Percentiles rank a stretch among this genome's conserved stretches.
Evolutionary conservation across 2,329 filamentous ascomycete genomes (phyloP).

Genomic region (Colletotrichum ledebouriae): DNA sequence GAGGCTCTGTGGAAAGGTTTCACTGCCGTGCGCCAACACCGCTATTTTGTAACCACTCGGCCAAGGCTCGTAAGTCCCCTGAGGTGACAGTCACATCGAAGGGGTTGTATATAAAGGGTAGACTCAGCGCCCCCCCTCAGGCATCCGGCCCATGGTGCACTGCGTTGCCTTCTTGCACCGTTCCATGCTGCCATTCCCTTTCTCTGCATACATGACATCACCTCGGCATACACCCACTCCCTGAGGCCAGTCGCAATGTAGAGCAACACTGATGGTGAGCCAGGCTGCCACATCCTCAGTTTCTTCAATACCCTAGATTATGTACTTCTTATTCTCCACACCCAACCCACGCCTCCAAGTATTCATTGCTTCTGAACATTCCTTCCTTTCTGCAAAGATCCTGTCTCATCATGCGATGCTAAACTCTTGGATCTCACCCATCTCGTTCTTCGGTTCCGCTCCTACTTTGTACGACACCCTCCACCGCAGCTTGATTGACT

Average conservation of each 20-base stretch:
- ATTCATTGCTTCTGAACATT: conserved; percentile 11
- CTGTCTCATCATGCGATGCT: conserved; percentile 71
- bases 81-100: too few species aligned
- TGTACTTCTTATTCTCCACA: conserved; percentile 16
- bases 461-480: conserved; percentile 84
- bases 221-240: neutral
- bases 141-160: neutral
- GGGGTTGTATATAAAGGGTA: conserved; percentile 15
- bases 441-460: conserved; percentile 77
- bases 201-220: neutral
- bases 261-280: neutral
- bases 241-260: neutral
- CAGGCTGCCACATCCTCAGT: conserved; percentile 4
- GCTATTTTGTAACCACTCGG: conserved; percentile 15
- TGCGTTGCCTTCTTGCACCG: neutral
- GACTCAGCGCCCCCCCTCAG: neutral
- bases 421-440: conserved; percentile 86
- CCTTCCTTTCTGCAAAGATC: too few species aligned
- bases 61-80: conserved; percentile 2
- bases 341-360: neutral
- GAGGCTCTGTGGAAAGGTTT: conserved; percentile 7
- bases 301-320: conserved; percentile 27
- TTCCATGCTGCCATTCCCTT: neutral
- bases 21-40: conserved; percentile 8
- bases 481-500: conserved; percentile 90